Evolutionary conservation across 2,329 filamentous ascomycete species (phyloP).

Genomic region (Clarireedia hainanense): DNA sequence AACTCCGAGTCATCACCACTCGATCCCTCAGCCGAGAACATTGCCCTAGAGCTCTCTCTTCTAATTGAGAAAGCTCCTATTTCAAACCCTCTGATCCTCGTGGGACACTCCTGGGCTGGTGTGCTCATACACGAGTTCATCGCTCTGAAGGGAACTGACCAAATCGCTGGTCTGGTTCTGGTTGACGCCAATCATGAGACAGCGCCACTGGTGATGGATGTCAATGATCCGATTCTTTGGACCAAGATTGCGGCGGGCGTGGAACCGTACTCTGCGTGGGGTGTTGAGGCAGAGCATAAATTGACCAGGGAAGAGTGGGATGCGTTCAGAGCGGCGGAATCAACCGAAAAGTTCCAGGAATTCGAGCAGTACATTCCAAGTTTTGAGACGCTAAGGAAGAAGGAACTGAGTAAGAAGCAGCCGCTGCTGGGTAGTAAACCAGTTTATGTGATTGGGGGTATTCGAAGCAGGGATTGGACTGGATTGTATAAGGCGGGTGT

Average conservation of each 20-base stretch:
- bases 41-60: conserved; percentile 15
- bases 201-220: conserved; percentile 12
- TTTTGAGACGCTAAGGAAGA: conserved; percentile 27
- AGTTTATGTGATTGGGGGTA: conserved; percentile 10
- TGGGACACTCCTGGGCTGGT: conserved; percentile 19
- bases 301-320: conserved; percentile 14
- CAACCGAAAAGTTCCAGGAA: conserved; percentile 16
- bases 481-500: conserved; percentile 28
- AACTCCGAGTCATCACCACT: conserved; percentile 11
- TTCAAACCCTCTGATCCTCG: conserved; percentile 11
- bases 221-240: conserved; percentile 2
- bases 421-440: conserved; percentile 23
- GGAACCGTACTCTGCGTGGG: neutral
- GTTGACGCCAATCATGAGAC: conserved; percentile 19
- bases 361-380: conserved; percentile 9
- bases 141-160: neutral
- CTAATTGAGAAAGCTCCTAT: conserved; percentile 13
- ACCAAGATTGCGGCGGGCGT: neutral
- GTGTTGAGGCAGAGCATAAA: conserved; percentile 8
- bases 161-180: conserved; percentile 17
- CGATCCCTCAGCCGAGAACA: conserved; percentile 13
- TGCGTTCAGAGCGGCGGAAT: conserved; percentile 11
- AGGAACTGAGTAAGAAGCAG: conserved; percentile 22
- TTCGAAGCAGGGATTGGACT: conserved; percentile 1
- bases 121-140: conserved; percentile 13